A percentile compares a stretch with the other conserved stretches of the same genome.
These are phyloP conservation scores for Ascochyta viciae-villosae DNA, from an alignment of 2,329 filamentous ascomycete genomes.

Conservation along the genomic window DNA sequence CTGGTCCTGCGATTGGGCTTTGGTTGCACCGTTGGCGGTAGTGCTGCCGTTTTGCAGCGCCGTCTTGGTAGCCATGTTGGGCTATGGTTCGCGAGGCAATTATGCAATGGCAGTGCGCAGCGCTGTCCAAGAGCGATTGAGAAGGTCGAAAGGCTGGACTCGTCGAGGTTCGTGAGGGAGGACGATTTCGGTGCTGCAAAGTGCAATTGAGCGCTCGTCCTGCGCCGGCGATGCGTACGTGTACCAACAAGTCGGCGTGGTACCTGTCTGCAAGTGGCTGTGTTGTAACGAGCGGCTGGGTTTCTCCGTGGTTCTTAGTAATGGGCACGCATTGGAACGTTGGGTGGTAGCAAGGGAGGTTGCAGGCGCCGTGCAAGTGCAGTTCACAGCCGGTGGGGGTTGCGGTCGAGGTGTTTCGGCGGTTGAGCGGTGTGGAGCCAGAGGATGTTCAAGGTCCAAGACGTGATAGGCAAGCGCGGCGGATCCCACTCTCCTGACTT, in stretches of 20 bases:
- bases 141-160: neutral
- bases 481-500: conserved; percentile 20
- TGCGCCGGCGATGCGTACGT: conserved; percentile 9
- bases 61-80: conserved; percentile 27
- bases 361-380: conserved; percentile 14
- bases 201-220: conserved; percentile 8
- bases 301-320: conserved; percentile 26
- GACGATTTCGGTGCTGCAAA: neutral
- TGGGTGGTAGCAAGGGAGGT: conserved; percentile 22
- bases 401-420: conserved; percentile 33
- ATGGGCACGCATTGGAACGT: conserved; percentile 31
- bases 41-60: conserved; percentile 22
- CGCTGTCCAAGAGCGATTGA: neutral
- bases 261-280: neutral
- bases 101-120: neutral
- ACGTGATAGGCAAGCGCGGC: conserved; percentile 37
- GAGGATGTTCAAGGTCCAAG: conserved; percentile 34
- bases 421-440: conserved; percentile 40
- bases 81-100: neutral
- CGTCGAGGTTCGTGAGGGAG: neutral
- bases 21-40: conserved; percentile 14
- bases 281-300: conserved; percentile 22
- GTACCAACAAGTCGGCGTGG: conserved; percentile 5
- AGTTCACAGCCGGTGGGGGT: conserved; percentile 25
- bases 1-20: conserved; percentile 18